These are phyloP conservation scores for Chloris gayana DNA, from an alignment of 176 grass and related monocot genomes.

Conservation along the genomic window DNA sequence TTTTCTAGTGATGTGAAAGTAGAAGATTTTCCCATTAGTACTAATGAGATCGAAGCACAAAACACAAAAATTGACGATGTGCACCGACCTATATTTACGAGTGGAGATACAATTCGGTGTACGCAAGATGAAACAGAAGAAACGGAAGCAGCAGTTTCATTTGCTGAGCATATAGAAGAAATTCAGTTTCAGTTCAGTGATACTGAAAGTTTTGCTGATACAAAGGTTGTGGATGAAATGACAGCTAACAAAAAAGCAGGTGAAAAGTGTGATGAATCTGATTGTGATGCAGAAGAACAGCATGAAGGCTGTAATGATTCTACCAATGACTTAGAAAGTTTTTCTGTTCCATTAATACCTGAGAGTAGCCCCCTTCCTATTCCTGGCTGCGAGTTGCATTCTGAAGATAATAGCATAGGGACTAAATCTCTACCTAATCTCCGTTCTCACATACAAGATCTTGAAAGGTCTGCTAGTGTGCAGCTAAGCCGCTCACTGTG, in stretches of 20 bases:
- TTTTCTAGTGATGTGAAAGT: conserved; percentile 21
- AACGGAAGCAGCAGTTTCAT: conserved; percentile 33
- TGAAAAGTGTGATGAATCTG: conserved; percentile 40
- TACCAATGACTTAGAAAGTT: conserved; percentile 35
- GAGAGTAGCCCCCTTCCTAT: conserved; percentile 66
- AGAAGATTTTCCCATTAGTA: conserved; percentile 16
- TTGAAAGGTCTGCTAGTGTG: conserved; percentile 58
- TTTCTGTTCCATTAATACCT: conserved; percentile 39
- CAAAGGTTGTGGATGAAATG: conserved; percentile 37
- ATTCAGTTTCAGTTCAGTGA: conserved; percentile 82
- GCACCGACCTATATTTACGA: conserved; percentile 21
- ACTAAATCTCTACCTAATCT: conserved; percentile 73
- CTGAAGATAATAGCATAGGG: conserved; percentile 41
- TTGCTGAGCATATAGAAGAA: conserved; percentile 64
- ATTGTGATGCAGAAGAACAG: conserved; percentile 46
- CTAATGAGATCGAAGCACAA: conserved; percentile 21
- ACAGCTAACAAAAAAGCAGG: conserved; percentile 33
- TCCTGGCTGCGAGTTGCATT: conserved; percentile 40
- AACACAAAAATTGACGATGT: conserved; percentile 25
- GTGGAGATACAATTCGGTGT: conserved; percentile 25
- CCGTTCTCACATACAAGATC: conserved; percentile 68
- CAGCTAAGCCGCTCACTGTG: conserved; percentile 68
- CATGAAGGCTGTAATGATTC: conserved; percentile 18
- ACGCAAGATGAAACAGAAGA: conserved; percentile 31
- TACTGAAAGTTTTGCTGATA: conserved; percentile 56